phyloP scores from a whole-genome alignment of 768 basidiomycete species.

The Xerocomellus chrysenteron region DNA sequence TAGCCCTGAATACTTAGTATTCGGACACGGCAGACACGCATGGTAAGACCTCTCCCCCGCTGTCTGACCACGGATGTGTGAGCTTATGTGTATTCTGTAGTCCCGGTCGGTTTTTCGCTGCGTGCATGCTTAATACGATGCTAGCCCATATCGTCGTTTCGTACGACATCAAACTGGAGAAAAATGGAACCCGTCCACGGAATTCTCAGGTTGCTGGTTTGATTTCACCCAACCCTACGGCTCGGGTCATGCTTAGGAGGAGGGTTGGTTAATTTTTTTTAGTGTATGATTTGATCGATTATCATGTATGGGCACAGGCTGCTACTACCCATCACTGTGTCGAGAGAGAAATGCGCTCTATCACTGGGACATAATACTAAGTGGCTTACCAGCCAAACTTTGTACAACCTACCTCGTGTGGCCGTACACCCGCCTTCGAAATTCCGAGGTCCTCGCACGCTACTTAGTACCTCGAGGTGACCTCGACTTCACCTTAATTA shows the following conservation, averaged over 20 bases:
- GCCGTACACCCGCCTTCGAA: too few relatives aligned
- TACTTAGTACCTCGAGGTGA: too few relatives aligned
- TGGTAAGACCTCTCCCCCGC: conserved; percentile 2
- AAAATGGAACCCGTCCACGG: neutral
- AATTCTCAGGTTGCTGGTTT: neutral
- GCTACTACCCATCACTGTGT: too few relatives aligned
- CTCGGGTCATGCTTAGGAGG: conserved; percentile 15
- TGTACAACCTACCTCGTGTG: too few relatives aligned
- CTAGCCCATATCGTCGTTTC: conserved; percentile 14
- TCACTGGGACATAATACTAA: too few relatives aligned
- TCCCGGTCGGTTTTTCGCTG: conserved; percentile 18
- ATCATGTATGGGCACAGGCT: neutral
- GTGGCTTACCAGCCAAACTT: too few relatives aligned
- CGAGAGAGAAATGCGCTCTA: too few relatives aligned
- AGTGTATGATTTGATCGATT: neutral
- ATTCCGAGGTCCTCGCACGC: too few relatives aligned
- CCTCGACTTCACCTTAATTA: too few relatives aligned
- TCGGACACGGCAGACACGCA: conserved; percentile 32
- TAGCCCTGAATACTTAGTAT: conserved; percentile 34
- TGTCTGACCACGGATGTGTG: neutral
- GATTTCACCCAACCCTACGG: conserved; percentile 1
- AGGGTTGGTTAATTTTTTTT: neutral
- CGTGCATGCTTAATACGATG: conserved; percentile 10
- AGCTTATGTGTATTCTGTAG: neutral
- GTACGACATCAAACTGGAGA: conserved; percentile 20